Conservation (phyloP, 2,329 filamentous ascomycete species). For the Thelonectria rubi region DNA sequence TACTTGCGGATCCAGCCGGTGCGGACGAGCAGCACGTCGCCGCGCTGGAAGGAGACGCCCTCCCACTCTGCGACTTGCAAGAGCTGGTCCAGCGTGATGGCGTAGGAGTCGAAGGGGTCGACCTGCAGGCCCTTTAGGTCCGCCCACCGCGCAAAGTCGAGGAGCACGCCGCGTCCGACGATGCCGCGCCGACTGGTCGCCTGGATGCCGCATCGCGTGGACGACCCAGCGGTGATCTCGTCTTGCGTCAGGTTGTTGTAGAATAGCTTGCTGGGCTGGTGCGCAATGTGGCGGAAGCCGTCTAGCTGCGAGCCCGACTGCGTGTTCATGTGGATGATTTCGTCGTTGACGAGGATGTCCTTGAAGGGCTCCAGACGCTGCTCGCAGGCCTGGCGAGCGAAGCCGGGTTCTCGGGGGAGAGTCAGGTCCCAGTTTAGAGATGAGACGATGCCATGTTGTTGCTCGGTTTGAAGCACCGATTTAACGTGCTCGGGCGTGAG, state of each 20-base stretch:
- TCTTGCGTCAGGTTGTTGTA: conserved; percentile 5
- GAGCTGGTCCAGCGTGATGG: conserved; percentile 55
- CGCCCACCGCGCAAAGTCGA: conserved; percentile 62
- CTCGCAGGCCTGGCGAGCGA: not conserved
- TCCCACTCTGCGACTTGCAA: conserved; percentile 54
- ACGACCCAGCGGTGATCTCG: not conserved
- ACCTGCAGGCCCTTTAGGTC: conserved; percentile 47
- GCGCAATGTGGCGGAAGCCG: conserved; percentile 8
- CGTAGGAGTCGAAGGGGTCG: conserved; percentile 51
- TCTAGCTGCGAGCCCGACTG: conserved; percentile 11
- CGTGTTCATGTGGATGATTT: conserved; percentile 1
- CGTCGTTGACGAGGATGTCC: not conserved
- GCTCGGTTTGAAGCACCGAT: not conserved
- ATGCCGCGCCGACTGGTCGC: conserved; percentile 47
- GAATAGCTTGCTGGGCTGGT: not conserved
- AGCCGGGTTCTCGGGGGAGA: not conserved
- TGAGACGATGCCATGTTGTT: not conserved
- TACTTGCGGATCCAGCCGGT: conserved; percentile 60
- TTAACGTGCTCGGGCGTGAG: not conserved
- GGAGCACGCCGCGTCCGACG: conserved; percentile 59
- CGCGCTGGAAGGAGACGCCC: conserved; percentile 53
- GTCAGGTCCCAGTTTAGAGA: not conserved
- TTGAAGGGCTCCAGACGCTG: not conserved
- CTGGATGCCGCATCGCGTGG: conserved; percentile 1
- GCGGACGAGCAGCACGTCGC: conserved; percentile 67